Conservation (phyloP, 179 eudicot genomes). For the Dionaea muscipula region DNA sequence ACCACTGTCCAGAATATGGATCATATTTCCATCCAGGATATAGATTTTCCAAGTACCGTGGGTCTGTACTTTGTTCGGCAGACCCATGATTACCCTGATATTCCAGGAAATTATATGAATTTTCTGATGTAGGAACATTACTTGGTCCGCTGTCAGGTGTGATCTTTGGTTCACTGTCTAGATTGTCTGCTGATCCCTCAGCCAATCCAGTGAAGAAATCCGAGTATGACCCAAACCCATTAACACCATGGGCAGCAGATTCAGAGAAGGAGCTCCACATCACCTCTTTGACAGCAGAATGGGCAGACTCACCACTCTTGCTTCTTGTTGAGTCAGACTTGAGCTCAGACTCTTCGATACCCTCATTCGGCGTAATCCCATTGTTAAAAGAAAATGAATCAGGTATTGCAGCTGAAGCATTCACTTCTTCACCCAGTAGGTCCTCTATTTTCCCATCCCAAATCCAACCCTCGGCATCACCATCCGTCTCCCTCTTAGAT, state of each 20-base stretch:
- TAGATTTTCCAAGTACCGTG: conserved; percentile 52
- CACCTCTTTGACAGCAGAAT: conserved; percentile 64
- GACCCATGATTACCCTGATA: conserved; percentile 24
- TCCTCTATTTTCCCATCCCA: conserved; percentile 4
- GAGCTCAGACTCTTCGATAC: conserved; percentile 14
- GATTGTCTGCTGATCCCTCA: conserved; percentile 25
- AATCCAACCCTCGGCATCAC: not conserved
- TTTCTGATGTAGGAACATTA: conserved; percentile 14
- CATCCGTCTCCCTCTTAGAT: not conserved
- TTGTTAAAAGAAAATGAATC: conserved; percentile 29
- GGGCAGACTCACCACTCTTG: conserved; percentile 24
- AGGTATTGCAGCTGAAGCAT: conserved; percentile 12
- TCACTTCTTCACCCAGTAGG: conserved; percentile 12
- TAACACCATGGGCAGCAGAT: conserved; percentile 22
- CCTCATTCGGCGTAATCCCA: conserved; percentile 23
- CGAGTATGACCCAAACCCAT: conserved; percentile 49
- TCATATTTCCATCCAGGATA: conserved; percentile 97
- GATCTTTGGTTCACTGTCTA: conserved; percentile 16
- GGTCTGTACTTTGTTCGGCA: conserved; percentile 24
- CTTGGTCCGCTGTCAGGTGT: conserved; percentile 22
- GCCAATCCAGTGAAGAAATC: conserved; percentile 61
- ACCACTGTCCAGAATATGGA: conserved; percentile 72
- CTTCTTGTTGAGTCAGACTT: conserved; percentile 16
- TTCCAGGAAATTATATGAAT: conserved; percentile 16
- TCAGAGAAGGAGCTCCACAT: conserved; percentile 65